Percentiles rank a stretch among this genome's conserved stretches.
phyloP scores from a whole-genome alignment of 768 basidiomycete species.

The Inosperma sp. region DNA sequence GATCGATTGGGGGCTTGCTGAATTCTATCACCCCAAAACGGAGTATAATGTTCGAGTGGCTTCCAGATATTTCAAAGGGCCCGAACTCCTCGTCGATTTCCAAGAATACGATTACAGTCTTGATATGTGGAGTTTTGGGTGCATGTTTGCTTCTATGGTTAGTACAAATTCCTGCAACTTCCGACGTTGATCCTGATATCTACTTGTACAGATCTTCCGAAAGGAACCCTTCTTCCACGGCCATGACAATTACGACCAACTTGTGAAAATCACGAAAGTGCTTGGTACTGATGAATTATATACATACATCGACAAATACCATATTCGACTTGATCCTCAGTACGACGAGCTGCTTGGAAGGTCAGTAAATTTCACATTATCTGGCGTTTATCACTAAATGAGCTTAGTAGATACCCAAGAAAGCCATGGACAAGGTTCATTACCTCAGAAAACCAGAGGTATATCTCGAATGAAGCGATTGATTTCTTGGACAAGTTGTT shows the following conservation, averaged over 20 bases:
- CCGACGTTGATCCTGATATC: constrained; percentile 7
- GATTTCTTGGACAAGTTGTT: constrained; percentile 94
- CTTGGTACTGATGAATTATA: constrained; percentile 95
- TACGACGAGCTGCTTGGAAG: constrained; percentile 93
- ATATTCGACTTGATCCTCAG: constrained; percentile 91
- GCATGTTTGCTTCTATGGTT: constrained; percentile 99
- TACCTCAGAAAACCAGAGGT: constrained; percentile 92
- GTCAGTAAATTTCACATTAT: constrained; percentile 28
- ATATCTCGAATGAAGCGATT: constrained; percentile 94
- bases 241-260: constrained; percentile 97
- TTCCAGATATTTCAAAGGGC: constrained; percentile 96
- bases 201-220: constrained; percentile 76
- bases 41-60: constrained; percentile 99
- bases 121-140: constrained; percentile 99
- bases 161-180: constrained; percentile 19
- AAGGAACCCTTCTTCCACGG: constrained; percentile 99
- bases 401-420: constrained; percentile 67
- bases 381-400: constrained; percentile 2
- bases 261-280: constrained; percentile 97
- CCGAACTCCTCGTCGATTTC: constrained; percentile 94
- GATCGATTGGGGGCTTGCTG: constrained; percentile 98
- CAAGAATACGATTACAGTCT: constrained; percentile 98
- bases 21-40: constrained; percentile 97
- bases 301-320: constrained; percentile 90
- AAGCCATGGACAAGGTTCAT: constrained; percentile 96